Evolutionary conservation across 1,139 yeast genomes (phyloP).

Genomic region (Eremothecium coryli): DNA sequence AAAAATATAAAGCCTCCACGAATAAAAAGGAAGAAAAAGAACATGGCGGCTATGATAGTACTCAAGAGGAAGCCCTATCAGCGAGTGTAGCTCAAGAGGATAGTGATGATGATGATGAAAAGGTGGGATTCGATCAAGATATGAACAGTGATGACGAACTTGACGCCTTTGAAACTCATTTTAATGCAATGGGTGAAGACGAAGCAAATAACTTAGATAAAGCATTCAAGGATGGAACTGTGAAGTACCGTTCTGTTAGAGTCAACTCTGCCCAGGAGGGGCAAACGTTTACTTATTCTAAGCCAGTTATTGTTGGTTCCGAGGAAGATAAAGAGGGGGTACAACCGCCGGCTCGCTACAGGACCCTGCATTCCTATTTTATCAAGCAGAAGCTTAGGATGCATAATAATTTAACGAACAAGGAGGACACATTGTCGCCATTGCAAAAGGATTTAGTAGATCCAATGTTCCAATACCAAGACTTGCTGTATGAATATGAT

Average conservation of each 20-base stretch:
- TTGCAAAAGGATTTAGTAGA: conserved; percentile 41
- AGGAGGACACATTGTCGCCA: conserved; percentile 28
- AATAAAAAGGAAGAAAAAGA: conserved; percentile 23
- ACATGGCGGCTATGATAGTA: too few species aligned
- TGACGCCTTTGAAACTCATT: conserved; percentile 73
- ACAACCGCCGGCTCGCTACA: conserved; percentile 15
- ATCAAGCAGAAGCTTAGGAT: conserved; percentile 30
- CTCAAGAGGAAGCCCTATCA: conserved; percentile 29
- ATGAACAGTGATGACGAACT: conserved; percentile 31
- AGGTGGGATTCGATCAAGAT: conserved; percentile 31
- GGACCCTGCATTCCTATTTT: conserved; percentile 27
- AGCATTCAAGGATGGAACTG: conserved; percentile 17
- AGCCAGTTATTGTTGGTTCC: conserved; percentile 12
- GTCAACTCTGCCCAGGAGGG: conserved; percentile 10
- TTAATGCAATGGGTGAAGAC: conserved; percentile 45
- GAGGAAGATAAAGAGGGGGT: conserved; percentile 9
- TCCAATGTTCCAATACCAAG: conserved; percentile 66
- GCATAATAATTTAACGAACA: conserved; percentile 18
- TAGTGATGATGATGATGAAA: conserved; percentile 32
- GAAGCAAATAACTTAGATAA: conserved; percentile 31
- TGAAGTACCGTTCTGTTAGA: conserved; percentile 19
- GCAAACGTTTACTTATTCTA: conserved; percentile 21
- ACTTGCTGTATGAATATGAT: conserved; percentile 56
- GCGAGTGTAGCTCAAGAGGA: conserved; percentile 34
- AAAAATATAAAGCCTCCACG: conserved; percentile 16